These are phyloP conservation scores for Bipolaris sorokiniana DNA, from an alignment of 2,329 filamentous ascomycete genomes.

Conservation along the genomic window DNA sequence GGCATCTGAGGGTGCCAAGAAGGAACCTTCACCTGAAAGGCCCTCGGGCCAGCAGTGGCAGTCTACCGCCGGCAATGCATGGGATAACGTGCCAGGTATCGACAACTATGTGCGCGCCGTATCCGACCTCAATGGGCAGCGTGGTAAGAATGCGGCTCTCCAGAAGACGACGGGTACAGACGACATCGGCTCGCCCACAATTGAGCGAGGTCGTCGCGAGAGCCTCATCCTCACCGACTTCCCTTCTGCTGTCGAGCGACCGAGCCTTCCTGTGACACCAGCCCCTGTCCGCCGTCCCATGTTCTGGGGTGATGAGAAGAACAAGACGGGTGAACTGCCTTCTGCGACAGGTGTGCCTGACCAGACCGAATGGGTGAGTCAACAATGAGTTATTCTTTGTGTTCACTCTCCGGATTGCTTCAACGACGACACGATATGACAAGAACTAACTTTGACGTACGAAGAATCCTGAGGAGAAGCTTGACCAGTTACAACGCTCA, in stretches of 20 bases:
- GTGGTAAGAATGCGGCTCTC: slow-evolving; percentile 54
- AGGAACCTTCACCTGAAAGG: slow-evolving; percentile 21
- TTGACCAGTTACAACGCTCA: slow-evolving; percentile 55
- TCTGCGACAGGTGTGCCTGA: slow-evolving; percentile 81
- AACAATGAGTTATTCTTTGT: slow-evolving; percentile 45
- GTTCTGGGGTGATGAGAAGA: slow-evolving; percentile 69
- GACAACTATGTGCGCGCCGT: slow-evolving; percentile 82
- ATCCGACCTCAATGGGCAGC: slow-evolving; percentile 64
- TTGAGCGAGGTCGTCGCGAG: slow-evolving; percentile 52
- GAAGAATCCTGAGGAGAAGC: slow-evolving; percentile 55
- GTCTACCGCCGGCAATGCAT: slow-evolving; percentile 72
- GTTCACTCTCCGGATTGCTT: slow-evolving; percentile 7
- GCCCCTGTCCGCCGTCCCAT: slow-evolving; percentile 74
- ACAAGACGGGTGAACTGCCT: slow-evolving; percentile 67
- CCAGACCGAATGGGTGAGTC: slow-evolving; percentile 95
- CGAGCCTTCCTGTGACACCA: slow-evolving; percentile 88
- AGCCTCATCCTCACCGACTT: slow-evolving; percentile 84
- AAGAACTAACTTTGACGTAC: slow-evolving; percentile 37
- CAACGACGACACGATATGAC: not conserved
- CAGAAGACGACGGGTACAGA: slow-evolving; percentile 32
- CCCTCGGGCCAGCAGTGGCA: slow-evolving; percentile 68
- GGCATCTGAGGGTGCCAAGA: slow-evolving; percentile 18
- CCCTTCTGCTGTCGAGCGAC: slow-evolving; percentile 79
- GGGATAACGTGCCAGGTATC: slow-evolving; percentile 91
- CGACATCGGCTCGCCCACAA: slow-evolving; percentile 43